Evolutionary conservation across 257 asterid species (phyloP).

Genomic region (Solanum bulbocastanum): DNA sequence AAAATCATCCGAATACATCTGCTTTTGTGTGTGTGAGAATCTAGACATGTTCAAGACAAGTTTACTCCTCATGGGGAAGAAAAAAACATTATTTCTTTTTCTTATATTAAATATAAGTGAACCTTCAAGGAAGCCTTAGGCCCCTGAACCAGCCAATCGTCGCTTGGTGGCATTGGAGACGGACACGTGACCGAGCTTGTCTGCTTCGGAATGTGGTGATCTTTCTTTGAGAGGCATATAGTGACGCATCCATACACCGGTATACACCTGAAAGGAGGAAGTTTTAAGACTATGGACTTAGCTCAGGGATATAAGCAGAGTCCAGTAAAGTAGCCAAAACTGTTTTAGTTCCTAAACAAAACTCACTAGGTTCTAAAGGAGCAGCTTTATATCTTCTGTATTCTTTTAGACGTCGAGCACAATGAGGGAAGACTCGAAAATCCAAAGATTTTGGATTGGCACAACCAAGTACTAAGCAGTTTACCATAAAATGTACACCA

Average conservation of each 20-base stretch:
- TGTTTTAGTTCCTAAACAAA: background rate
- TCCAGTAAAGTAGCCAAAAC: background rate
- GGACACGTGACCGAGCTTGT: constrained; percentile 73
- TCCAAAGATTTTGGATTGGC: background rate
- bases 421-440: background rate
- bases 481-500: background rate
- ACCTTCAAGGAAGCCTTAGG: constrained; percentile 18
- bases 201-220: constrained; percentile 29
- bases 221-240: constrained; percentile 68
- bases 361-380: background rate
- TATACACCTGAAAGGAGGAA: constrained; percentile 54
- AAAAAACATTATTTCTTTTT: background rate
- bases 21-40: background rate
- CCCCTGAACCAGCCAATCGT: constrained; percentile 79
- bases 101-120: background rate
- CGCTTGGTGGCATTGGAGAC: constrained; percentile 88
- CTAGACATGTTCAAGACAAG: background rate
- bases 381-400: too few species aligned
- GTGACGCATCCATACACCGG: constrained; percentile 86
- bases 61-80: background rate
- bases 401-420: background rate
- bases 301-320: background rate
- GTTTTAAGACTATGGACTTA: background rate
- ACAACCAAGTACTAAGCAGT: background rate
- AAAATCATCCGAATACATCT: background rate